Evolutionary conservation across 169 alveolate genomes (phyloP).

Genomic region (Perkinsus olseni): DNA sequence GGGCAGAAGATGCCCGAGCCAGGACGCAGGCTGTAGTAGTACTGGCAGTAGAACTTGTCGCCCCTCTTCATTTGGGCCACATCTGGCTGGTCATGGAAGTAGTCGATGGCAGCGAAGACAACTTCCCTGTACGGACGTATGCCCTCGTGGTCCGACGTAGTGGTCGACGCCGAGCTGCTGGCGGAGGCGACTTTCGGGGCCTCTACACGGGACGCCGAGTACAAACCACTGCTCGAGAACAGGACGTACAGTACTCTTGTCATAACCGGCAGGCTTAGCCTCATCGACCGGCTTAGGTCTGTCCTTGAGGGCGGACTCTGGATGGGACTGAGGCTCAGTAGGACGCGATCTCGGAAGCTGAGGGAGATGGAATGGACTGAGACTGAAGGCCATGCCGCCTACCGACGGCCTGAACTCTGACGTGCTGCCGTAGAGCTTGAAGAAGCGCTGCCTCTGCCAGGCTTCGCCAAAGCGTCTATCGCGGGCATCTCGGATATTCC

Average conservation of each 20-base stretch:
- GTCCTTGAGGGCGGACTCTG: too few relatives aligned
- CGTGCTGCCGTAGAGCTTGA: neutral
- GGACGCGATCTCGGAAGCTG: neutral
- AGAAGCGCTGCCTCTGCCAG: neutral
- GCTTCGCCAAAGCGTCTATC: neutral
- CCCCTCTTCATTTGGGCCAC: neutral
- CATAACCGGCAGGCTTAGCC: neutral
- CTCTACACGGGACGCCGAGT: too few relatives aligned
- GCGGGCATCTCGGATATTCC: neutral
- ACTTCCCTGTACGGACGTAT: neutral
- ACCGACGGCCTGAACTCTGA: neutral
- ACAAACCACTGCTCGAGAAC: too few relatives aligned
- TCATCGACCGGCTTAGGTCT: neutral
- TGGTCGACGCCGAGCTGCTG: neutral
- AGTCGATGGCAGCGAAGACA: neutral
- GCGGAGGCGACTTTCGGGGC: neutral
- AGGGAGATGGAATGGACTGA: neutral
- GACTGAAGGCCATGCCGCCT: neutral
- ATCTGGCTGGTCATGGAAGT: neutral
- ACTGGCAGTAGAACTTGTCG: neutral
- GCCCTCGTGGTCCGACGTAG: neutral
- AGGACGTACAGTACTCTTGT: too few relatives aligned
- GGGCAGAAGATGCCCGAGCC: neutral
- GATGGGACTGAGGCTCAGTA: too few relatives aligned
- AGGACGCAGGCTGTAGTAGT: neutral